Evolutionary conservation across 192 early-diverging fungal genomes (phyloP).

Genomic region (Funneliformis mosseae): DNA sequence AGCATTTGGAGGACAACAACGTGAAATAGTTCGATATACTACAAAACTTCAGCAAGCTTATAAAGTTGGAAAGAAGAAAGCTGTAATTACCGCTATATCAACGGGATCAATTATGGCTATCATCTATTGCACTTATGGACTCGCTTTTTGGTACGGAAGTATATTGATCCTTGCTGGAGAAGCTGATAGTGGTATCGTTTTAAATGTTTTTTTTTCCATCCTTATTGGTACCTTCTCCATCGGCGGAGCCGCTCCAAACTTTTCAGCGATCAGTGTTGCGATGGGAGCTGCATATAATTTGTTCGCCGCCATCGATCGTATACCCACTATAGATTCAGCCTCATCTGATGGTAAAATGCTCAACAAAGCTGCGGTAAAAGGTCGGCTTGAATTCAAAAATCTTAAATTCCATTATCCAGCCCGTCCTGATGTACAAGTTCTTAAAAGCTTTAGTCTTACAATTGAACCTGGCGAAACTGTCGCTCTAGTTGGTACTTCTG

Average conservation of each 20-base stretch:
- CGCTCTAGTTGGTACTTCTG: conserved; percentile 90
- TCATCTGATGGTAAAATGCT: conserved; percentile 43
- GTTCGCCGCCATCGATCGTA: conserved; percentile 80
- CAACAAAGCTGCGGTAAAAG: conserved; percentile 59
- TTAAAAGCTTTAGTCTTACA: conserved; percentile 70
- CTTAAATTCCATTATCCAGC: conserved; percentile 85
- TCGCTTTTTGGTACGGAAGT: conserved; percentile 88
- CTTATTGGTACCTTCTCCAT: conserved; percentile 52
- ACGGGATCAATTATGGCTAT: conserved; percentile 60
- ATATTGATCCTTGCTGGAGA: conserved; percentile 57
- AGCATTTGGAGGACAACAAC: conserved; percentile 79
- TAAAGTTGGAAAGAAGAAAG: conserved; percentile 64
- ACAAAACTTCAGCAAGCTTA: conserved; percentile 65
- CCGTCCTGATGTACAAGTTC: conserved; percentile 74
- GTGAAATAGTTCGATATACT: conserved; percentile 67
- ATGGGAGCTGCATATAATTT: conserved; percentile 82
- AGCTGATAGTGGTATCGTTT: conserved; percentile 54
- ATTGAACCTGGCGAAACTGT: conserved; percentile 76
- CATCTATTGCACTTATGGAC: conserved; percentile 72
- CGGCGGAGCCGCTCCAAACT: conserved; percentile 66
- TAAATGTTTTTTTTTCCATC: conserved; percentile 82
- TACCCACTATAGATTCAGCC: conserved; percentile 73
- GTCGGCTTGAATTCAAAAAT: conserved; percentile 71
- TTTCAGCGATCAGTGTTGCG: conserved; percentile 71
- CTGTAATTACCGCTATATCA: conserved; percentile 58